phyloP scores from a whole-genome alignment of 2,329 filamentous ascomycete genomes.

The Dichotomopilus funicola region DNA sequence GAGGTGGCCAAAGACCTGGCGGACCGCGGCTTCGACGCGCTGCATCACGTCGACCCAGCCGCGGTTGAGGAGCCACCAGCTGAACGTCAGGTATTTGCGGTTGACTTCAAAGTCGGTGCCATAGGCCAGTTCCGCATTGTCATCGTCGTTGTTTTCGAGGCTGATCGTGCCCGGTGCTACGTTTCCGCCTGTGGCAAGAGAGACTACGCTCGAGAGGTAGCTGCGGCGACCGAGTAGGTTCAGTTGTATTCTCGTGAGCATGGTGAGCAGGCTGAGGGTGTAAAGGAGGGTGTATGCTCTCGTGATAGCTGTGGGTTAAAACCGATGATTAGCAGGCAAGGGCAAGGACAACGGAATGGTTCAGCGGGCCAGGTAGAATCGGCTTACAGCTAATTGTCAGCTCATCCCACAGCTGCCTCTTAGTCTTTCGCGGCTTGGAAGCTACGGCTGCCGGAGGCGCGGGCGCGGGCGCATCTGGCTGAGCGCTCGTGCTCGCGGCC shows the following conservation, averaged over 20 bases:
- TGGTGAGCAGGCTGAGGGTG: slow-evolving; percentile 77
- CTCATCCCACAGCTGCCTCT: slow-evolving; percentile 94
- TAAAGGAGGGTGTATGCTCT: slow-evolving; percentile 88
- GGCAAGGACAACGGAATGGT: no score
- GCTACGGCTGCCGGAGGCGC: background rate
- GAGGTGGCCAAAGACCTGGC: slow-evolving; percentile 79
- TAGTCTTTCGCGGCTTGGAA: slow-evolving; percentile 60
- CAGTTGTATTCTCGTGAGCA: slow-evolving; percentile 91
- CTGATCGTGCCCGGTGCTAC: slow-evolving; percentile 66
- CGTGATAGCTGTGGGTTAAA: slow-evolving; percentile 63
- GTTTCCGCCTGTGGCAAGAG: slow-evolving; percentile 68
- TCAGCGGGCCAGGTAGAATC: no score
- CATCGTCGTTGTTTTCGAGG: slow-evolving; percentile 89
- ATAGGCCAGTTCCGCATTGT: slow-evolving; percentile 72
- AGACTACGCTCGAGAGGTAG: slow-evolving; percentile 92
- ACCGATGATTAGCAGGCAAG: slow-evolving; percentile 9
- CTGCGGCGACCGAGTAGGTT: slow-evolving; percentile 93
- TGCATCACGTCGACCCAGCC: slow-evolving; percentile 80
- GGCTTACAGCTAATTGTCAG: slow-evolving; percentile 80
- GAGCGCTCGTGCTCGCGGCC: slow-evolving; percentile 9
- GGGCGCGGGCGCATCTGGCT: slow-evolving; percentile 29
- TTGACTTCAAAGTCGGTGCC: slow-evolving; percentile 96
- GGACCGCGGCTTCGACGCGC: slow-evolving; percentile 78
- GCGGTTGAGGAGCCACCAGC: slow-evolving; percentile 93
- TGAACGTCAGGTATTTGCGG: slow-evolving; percentile 88